Evolutionary conservation across 371 early-diverging fungal genomes (phyloP), one percentile per base, ranked within the genome.

Genomic region (Actinomortierella ambigua): DNA sequence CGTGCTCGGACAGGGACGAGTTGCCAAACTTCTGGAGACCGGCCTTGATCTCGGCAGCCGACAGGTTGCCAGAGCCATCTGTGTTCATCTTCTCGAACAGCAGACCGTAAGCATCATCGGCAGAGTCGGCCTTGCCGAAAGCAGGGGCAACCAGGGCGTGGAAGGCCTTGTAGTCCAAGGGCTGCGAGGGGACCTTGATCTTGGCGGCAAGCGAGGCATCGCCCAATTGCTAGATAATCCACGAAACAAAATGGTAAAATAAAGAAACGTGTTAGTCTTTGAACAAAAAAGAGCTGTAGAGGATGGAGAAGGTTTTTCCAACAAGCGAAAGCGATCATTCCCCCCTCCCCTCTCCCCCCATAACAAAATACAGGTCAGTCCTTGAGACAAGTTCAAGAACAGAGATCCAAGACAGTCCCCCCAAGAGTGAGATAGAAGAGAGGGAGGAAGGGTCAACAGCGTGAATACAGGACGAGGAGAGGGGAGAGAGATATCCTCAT

Each of bases 141-240:
- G 50, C 56, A 42, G 57, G 46, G 67, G 63, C 60, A 57, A 73
- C 29, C 55, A 73, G 55, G 61, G 75, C 61, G 50, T 53, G 40
- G 56, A 73, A 73, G 34, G 64, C 67, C 75, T 73, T 73, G 64
- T 43, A 73, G 68, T 73, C 75, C 75, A 73, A 67, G 15, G 75
- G 49, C 64, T 73, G 75, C 61, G 67, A 57, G 58, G 75, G 75
- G 61, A 73, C 23, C 52, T 63, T 73, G 63, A 73, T 57, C 20
- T 49, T 57, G 42, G 49, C 49, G 58, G 67, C 51, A 59, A 73
- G 57, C 61, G 63, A 63, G 54, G 67, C 57, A 63, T 67, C 50
- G 51, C 63, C 67, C 54, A 73, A 63, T 24, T 55, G 67, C 75
- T 73, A 60, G 39, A 20, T 59, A 39, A 42, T 27, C 41, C 2